phyloP scores from a whole-genome alignment of 306 rosid genomes.

The Sechiopsis laciniata region DNA sequence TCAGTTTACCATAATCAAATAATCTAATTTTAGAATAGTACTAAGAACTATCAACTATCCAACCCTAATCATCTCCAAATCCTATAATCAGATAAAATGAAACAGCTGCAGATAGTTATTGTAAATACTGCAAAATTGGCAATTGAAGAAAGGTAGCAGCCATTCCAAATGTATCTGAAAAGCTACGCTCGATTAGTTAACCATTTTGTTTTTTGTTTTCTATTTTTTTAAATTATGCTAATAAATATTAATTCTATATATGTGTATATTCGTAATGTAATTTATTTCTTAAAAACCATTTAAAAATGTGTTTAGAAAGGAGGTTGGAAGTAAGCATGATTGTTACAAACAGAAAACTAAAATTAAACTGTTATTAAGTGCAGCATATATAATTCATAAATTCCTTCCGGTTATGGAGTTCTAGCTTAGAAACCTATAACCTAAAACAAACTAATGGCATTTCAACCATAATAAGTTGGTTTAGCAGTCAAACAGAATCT shows the following conservation, averaged over 20 bases:
- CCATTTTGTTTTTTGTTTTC: too few relatives aligned
- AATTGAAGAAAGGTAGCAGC: too few relatives aligned
- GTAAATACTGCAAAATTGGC: too few relatives aligned
- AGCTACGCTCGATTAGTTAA: too few relatives aligned
- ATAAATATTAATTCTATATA: too few relatives aligned
- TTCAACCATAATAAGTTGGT: neutral
- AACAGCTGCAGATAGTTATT: neutral
- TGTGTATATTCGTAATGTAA: too few relatives aligned
- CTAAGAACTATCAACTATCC: neutral
- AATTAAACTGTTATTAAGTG: neutral
- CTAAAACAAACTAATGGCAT: neutral
- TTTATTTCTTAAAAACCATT: too few relatives aligned
- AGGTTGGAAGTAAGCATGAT: neutral
- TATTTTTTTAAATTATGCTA: too few relatives aligned
- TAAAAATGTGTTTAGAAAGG: neutral
- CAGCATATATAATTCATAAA: neutral
- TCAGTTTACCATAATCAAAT: neutral
- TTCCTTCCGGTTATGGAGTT: neutral
- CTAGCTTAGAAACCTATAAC: neutral
- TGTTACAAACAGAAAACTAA: neutral
- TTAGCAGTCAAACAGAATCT: too few relatives aligned
- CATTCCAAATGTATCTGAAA: too few relatives aligned
- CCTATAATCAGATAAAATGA: conserved; percentile 1
- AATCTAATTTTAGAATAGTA: neutral
- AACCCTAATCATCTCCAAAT: neutral